Conservation (phyloP, 2,329 filamentous ascomycete species). For the Pyricularia sp. region DNA sequence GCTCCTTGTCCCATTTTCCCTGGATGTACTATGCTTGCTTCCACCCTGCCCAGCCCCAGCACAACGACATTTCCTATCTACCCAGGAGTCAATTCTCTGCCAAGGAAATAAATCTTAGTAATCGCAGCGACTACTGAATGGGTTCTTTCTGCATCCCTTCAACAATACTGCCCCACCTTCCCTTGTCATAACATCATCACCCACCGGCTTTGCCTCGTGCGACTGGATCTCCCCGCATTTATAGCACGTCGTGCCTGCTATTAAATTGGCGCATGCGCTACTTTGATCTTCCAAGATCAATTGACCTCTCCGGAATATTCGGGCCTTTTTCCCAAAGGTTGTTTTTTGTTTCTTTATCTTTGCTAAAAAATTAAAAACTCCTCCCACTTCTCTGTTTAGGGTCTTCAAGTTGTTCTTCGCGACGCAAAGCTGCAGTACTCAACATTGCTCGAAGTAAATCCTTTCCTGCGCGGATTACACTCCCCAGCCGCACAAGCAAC, state of each 20-base stretch:
- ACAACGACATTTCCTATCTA: background rate
- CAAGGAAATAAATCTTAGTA: background rate
- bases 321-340: background rate
- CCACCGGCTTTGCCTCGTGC: background rate
- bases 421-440: slow-evolving; percentile 36
- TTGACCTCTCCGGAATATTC: background rate
- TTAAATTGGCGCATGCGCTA: background rate
- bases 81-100: background rate
- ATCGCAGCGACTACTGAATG: background rate
- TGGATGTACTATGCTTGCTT: background rate
- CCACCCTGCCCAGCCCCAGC: background rate
- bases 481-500: slow-evolving; percentile 32
- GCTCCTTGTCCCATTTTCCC: background rate
- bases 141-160: background rate
- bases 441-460: slow-evolving; percentile 19
- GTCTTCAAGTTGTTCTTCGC: slow-evolving; percentile 38
- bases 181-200: background rate
- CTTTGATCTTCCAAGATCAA: background rate
- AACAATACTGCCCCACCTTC: background rate
- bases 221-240: background rate
- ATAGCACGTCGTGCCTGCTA: background rate
- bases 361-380: background rate
- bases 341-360: background rate
- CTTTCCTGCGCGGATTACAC: slow-evolving; percentile 23
- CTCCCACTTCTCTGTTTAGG: slow-evolving; percentile 4